These are phyloP conservation scores for Ophiostoma perfectum DNA, from an alignment of 2,329 filamentous ascomycete species.

Conservation along the genomic window DNA sequence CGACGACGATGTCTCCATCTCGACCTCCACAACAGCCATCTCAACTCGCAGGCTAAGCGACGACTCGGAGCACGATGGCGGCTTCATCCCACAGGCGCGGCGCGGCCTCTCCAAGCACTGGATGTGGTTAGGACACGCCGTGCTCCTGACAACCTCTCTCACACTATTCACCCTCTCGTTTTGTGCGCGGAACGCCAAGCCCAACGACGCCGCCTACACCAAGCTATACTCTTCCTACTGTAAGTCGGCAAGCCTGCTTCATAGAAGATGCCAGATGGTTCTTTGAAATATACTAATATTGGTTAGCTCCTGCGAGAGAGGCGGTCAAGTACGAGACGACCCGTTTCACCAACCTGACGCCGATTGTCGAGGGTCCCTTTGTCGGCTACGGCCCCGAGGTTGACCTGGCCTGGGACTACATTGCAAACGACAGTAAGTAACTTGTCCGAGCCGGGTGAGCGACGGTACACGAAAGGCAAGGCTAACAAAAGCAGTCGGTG, in stretches of 20 bases:
- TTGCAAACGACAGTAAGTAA: conserved; percentile 41
- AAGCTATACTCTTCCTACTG: conserved; percentile 41
- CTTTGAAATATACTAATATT: conserved; percentile 29
- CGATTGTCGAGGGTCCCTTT: conserved; percentile 45
- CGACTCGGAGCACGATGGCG: conserved; percentile 21
- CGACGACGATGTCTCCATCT: conserved; percentile 19
- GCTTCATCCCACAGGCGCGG: conserved; percentile 19
- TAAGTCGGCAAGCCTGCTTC: conserved; percentile 13
- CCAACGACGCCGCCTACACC: conserved; percentile 34
- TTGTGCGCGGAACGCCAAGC: conserved; percentile 35
- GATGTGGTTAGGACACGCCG: conserved; percentile 39
- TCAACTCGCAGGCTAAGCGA: conserved; percentile 20
- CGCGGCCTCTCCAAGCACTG: conserved; percentile 30
- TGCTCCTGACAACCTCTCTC: conserved; percentile 38
- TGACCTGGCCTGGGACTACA: conserved; percentile 52
- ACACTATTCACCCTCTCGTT: conserved; percentile 40
- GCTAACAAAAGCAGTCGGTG: conserved; percentile 43
- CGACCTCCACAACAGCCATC: conserved; percentile 8
- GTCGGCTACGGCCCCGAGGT: conserved; percentile 53
- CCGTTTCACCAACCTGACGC: conserved; percentile 43
- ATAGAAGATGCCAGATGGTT: neutral
- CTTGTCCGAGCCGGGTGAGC: neutral
- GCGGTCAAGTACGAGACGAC: conserved; percentile 46
- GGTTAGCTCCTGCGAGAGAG: conserved; percentile 40
- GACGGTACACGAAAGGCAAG: neutral